Base-by-base conservation (phyloP, 306 rosid genomes). In the Vigna trinervia region DNA sequence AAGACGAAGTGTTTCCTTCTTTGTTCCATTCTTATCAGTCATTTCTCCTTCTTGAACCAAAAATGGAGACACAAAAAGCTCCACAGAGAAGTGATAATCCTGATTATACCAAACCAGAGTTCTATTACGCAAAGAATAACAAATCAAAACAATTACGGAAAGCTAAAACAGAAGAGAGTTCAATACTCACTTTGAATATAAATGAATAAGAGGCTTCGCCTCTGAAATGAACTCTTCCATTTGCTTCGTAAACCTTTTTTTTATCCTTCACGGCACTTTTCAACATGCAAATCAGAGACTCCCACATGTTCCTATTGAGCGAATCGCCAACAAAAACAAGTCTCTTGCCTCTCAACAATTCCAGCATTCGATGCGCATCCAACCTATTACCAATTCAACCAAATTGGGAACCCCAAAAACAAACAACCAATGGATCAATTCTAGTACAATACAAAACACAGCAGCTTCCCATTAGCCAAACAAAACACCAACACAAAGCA, bases 231-330 rank as follows among this genome's bases (percentile, higher is more conserved):
- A 79, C 90, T 69, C 88, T 88, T 12, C 99, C 99, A 53, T 90
- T 78, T 2, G 87, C 97, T 84, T 95, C 99, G 64, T 83, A 92
- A 75, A 95, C 97, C 26, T 76, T 89, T 5, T 47, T 76, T 20
- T 66, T 84, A 78, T 95, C 79, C 71, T 89, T 89, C 39, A 71
- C 97, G 1, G 97, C 84, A 82, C 89, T 89, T 74, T 86, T 95
- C 17, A 95, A 73, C 66, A 95, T 89, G 87, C 99, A 95, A 86
- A 95, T 80, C 52, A 95, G 87, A 65, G 99, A 95, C 59, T 95
- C 99, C 99, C 99, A 95, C 99, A 95, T 95, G 46, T 95, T 95
- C 80, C 99, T 85, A 76, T 95, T 95, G 57, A 95, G 87, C n/a
- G 99, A 95, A 89, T 95, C 99, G 0, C 99, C 99, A 26, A 95